A percentile compares a stretch with the other conserved stretches of the same genome.
Conservation (phyloP, 2,329 filamentous ascomycete genomes). For the Diaporthe citrichinensis region DNA sequence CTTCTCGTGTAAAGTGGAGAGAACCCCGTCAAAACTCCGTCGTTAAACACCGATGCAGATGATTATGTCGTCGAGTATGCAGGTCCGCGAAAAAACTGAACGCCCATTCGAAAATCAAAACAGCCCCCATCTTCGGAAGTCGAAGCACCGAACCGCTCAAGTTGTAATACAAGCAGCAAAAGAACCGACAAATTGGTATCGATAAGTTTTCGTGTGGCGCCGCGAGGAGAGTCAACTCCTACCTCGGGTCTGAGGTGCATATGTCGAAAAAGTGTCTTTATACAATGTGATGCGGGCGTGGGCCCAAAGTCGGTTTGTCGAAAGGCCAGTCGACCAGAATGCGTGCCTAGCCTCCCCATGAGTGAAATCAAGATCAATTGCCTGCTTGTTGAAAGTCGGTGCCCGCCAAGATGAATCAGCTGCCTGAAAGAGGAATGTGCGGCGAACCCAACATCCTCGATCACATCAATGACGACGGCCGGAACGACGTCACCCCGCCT, state of each 20-base stretch:
- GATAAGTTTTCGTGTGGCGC: slow-evolving; percentile 50
- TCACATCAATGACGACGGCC: slow-evolving; percentile 55
- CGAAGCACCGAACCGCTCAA: slow-evolving; percentile 52
- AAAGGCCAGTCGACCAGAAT: slow-evolving; percentile 49
- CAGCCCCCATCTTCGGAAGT: slow-evolving; percentile 57
- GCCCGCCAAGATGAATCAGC: slow-evolving; percentile 66
- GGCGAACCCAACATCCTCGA: slow-evolving; percentile 52
- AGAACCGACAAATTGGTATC: slow-evolving; percentile 50
- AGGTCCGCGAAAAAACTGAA: slow-evolving; percentile 48
- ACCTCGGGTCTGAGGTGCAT: slow-evolving; percentile 50
- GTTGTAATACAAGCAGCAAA: slow-evolving; percentile 45
- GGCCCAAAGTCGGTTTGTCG: slow-evolving; percentile 45
- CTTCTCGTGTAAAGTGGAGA: slow-evolving; percentile 52
- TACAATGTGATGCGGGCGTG: slow-evolving; percentile 48
- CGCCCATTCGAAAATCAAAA: slow-evolving; percentile 61
- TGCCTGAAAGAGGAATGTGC: slow-evolving; percentile 54
- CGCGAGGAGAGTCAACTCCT: slow-evolving; percentile 48
- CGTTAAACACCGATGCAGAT: slow-evolving; percentile 64
- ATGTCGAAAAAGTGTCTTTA: slow-evolving; percentile 53
- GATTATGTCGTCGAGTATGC: slow-evolving; percentile 43
- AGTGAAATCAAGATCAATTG: slow-evolving; percentile 58
- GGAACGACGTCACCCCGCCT: slow-evolving; percentile 50
- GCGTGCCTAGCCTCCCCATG: slow-evolving; percentile 51
- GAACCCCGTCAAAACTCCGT: slow-evolving; percentile 57
- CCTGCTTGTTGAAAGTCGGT: slow-evolving; percentile 57